Evolutionary conservation across 768 basidiomycete genomes (phyloP).

Genomic region (Calocera viscosa): DNA sequence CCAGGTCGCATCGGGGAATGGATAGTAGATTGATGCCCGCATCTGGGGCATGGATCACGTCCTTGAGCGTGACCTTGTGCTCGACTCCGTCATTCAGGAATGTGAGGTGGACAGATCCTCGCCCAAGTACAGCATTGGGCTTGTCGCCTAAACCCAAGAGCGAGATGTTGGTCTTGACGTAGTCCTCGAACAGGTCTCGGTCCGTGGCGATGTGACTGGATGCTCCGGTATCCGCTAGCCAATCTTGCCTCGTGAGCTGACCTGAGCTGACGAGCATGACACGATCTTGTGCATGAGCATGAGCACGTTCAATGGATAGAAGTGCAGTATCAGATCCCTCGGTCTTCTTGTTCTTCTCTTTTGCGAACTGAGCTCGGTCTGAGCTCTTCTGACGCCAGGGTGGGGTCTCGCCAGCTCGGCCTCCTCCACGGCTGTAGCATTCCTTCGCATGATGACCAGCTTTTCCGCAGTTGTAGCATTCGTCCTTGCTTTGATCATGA

Average conservation of each 20-base stretch:
- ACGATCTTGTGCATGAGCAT: not conserved
- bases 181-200: not conserved
- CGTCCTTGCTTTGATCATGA: not conserved
- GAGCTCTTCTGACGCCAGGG: not conserved
- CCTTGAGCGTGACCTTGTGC: conserved; percentile 17
- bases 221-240: not conserved
- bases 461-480: not conserved
- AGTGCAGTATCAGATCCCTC: not conserved
- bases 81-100: conserved; percentile 13
- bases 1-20: conserved; percentile 16
- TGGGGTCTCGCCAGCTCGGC: not conserved
- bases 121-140: not conserved
- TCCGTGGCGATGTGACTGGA: not conserved
- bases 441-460: not conserved
- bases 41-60: conserved; percentile 24
- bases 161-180: not conserved
- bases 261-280: not conserved
- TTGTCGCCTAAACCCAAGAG: not conserved
- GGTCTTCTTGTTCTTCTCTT: not conserved
- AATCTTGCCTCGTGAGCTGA: not conserved
- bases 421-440: not conserved
- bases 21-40: conserved; percentile 24
- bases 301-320: too few species aligned
- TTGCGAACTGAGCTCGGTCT: not conserved
- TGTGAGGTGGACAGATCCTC: conserved; percentile 9